Evolutionary conservation across 768 basidiomycete genomes (phyloP).

Genomic region (Naganishia friedmannii): DNA sequence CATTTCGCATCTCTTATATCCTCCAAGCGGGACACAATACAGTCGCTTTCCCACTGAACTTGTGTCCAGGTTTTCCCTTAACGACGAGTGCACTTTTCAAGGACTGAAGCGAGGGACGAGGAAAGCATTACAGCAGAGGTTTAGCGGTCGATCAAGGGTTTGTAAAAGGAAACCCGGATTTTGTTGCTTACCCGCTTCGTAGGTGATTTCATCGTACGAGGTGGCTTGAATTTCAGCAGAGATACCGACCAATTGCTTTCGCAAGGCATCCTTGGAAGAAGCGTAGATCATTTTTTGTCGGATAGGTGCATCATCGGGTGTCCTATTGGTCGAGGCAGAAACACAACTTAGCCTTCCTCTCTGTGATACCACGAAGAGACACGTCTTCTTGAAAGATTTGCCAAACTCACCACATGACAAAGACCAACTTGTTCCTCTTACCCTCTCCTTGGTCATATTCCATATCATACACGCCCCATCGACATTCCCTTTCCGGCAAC

Average conservation of each 20-base stretch:
- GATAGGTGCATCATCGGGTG: conserved; percentile 77
- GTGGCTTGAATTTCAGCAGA: conserved; percentile 81
- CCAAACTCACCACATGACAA: conserved; percentile 73
- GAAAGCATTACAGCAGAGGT: not conserved
- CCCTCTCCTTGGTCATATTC: conserved; percentile 72
- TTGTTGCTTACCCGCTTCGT: conserved; percentile 61
- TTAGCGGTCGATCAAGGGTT: not conserved
- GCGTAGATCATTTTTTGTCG: conserved; percentile 92
- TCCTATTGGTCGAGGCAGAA: conserved; percentile 58
- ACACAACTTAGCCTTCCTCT: not conserved
- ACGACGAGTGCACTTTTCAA: conserved; percentile 28
- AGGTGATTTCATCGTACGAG: conserved; percentile 68
- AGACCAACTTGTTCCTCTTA: conserved; percentile 79
- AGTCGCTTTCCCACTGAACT: not conserved
- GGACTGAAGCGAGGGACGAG: not conserved
- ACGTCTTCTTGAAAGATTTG: not conserved
- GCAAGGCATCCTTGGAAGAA: conserved; percentile 77
- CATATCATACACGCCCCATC: conserved; percentile 93
- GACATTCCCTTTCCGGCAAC: conserved; percentile 70
- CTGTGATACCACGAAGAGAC: not conserved
- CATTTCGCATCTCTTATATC: not conserved
- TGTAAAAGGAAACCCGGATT: no score
- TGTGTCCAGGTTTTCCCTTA: conserved; percentile 16
- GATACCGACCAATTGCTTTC: conserved; percentile 70
- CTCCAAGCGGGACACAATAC: not conserved